A percentile compares a stretch with the other conserved stretches of the same genome.
Evolutionary conservation across 108 stramenopile genomes (phyloP).

Genomic region (Pseudonitzschia pungens): DNA sequence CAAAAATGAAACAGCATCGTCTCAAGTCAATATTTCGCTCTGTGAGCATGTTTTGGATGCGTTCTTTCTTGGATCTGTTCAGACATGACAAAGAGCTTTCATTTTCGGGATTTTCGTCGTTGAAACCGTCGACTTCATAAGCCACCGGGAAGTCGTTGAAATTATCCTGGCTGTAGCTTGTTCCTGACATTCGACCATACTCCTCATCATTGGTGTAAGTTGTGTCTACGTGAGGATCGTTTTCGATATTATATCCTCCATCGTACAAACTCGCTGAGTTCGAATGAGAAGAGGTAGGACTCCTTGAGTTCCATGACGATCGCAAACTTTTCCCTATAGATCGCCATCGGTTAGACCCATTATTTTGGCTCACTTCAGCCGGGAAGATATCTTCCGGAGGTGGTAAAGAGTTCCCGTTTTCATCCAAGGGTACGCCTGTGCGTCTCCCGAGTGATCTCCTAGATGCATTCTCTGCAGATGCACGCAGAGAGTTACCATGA

Average conservation of each 20-base stretch:
- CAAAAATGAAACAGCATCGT: not conserved
- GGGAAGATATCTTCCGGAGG: not conserved
- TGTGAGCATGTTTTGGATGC: not conserved
- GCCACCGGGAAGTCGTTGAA: not conserved
- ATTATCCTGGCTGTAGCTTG: not conserved
- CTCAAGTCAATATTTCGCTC: not conserved
- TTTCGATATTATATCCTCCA: not conserved
- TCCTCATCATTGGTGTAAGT: not conserved
- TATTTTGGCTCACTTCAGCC: not conserved
- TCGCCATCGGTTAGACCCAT: not conserved
- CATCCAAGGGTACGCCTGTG: not conserved
- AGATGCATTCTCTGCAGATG: not conserved
- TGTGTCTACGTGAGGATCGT: not conserved
- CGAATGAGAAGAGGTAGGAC: not conserved
- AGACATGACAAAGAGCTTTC: not conserved
- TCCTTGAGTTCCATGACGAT: not conserved
- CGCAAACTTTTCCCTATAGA: not conserved
- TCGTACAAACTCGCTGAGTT: not conserved
- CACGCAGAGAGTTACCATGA: not conserved
- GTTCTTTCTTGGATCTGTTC: not conserved
- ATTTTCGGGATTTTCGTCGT: not conserved
- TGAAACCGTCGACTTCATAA: not conserved
- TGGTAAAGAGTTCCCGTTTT: slow-evolving; percentile 1
- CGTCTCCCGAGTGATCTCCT: not conserved
- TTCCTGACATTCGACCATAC: not conserved